These are phyloP conservation scores for Hypoxylon sp. DNA, from an alignment of 2,329 filamentous ascomycete genomes.

Conservation along the genomic window DNA sequence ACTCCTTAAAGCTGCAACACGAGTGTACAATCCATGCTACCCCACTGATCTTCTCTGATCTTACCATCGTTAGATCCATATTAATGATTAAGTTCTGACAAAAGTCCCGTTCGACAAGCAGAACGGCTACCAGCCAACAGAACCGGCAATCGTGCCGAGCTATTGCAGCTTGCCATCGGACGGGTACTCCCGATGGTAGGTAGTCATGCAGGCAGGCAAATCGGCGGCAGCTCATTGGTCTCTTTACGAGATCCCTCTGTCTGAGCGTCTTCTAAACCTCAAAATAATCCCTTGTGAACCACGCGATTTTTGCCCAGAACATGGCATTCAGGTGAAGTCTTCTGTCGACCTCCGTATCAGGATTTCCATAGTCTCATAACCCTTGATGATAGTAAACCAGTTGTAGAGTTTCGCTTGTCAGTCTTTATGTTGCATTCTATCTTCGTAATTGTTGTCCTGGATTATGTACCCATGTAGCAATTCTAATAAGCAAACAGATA, in stretches of 20 bases:
- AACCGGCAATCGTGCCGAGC: constrained; percentile 15
- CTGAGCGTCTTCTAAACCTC: neutral
- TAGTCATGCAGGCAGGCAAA: neutral
- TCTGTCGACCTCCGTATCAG: neutral
- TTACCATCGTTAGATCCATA: neutral
- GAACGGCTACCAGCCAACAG: neutral
- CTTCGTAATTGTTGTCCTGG: too few species aligned
- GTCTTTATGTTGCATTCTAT: too few species aligned
- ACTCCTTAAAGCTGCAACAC: neutral
- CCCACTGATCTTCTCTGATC: neutral
- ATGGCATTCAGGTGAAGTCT: neutral
- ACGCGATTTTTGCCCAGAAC: neutral
- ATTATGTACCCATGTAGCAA: too few species aligned
- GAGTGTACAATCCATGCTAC: neutral
- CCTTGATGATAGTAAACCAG: too few species aligned
- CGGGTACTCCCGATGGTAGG: constrained; percentile 18
- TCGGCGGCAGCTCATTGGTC: neutral
- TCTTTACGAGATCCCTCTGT: neutral
- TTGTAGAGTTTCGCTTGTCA: too few species aligned
- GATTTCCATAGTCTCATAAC: neutral
- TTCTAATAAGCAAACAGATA: too few species aligned
- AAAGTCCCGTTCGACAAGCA: constrained; percentile 4
- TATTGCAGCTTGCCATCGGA: constrained; percentile 14
- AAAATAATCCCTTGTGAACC: neutral
- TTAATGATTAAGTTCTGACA: neutral